Evolutionary conservation across 1,139 yeast genomes (phyloP).

Genomic region (Casaregolazyma suthepensis): DNA sequence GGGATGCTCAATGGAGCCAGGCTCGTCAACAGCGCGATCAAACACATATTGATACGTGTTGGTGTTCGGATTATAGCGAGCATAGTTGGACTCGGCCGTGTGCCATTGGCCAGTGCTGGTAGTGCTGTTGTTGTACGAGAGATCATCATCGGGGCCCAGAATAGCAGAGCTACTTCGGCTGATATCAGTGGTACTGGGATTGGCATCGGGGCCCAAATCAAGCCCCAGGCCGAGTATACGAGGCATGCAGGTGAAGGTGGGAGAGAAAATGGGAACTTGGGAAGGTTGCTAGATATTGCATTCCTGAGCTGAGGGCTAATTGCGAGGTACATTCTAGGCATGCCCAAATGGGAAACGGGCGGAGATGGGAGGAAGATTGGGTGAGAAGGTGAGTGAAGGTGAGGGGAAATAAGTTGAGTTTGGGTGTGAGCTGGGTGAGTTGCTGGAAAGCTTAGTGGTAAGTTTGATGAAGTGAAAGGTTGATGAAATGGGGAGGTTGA

Average conservation of each 20-base stretch:
- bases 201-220: constrained; percentile 1
- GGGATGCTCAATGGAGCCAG: constrained; percentile 6
- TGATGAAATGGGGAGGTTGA: too few species aligned
- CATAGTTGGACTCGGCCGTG: background rate
- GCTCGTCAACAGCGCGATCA: background rate
- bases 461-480: too few species aligned
- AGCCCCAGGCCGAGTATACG: constrained; percentile 3
- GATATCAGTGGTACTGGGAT: background rate
- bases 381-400: background rate
- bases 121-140: background rate
- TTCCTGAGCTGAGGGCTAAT: background rate
- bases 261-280: background rate
- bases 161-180: background rate
- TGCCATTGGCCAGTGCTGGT: background rate
- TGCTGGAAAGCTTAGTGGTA: background rate
- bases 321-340: constrained; percentile 2
- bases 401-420: background rate
- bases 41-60: constrained; percentile 8
- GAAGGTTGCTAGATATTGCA: background rate
- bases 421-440: background rate
- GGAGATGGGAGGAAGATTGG: background rate
- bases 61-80: constrained; percentile 6
- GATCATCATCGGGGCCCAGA: background rate
- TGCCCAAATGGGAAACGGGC: background rate
- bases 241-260: background rate